Percentiles rank a stretch among this genome's conserved stretches.
These are phyloP conservation scores for Scheffersomyces coipomensis DNA, from an alignment of 805 yeast species.

Conservation along the genomic window DNA sequence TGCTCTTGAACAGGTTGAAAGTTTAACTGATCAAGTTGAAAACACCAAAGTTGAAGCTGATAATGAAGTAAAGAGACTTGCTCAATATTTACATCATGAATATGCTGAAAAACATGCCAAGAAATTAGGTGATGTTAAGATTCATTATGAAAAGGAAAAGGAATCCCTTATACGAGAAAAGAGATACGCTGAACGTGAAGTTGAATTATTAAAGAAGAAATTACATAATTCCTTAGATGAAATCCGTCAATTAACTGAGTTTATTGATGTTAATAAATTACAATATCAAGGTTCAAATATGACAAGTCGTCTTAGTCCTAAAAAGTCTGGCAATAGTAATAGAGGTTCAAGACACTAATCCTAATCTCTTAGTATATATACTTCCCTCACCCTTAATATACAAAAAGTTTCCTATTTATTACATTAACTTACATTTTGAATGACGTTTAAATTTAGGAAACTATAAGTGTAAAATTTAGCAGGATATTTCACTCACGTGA, in stretches of 20 bases:
- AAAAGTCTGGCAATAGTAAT: slow-evolving; percentile 7
- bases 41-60: slow-evolving; percentile 50
- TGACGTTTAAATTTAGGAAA: too few relatives aligned
- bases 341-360: too few relatives aligned
- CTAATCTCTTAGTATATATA: too few relatives aligned
- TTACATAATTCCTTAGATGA: slow-evolving; percentile 37
- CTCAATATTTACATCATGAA: slow-evolving; percentile 69
- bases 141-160: slow-evolving; percentile 30
- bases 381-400: too few relatives aligned
- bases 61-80: slow-evolving; percentile 56
- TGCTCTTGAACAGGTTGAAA: slow-evolving; percentile 17
- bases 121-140: slow-evolving; percentile 58
- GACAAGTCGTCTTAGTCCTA: slow-evolving; percentile 8
- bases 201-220: slow-evolving; percentile 46
- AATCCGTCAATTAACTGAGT: slow-evolving; percentile 37
- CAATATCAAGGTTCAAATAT: slow-evolving; percentile 23
- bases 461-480: too few relatives aligned
- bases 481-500: background rate
- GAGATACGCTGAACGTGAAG: slow-evolving; percentile 47
- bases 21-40: slow-evolving; percentile 21
- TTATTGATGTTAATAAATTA: slow-evolving; percentile 47
- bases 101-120: slow-evolving; percentile 76
- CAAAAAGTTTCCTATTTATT: too few relatives aligned
- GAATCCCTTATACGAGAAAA: slow-evolving; percentile 42
- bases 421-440: too few relatives aligned